These are phyloP conservation scores for Lichtheimia corymbifera DNA, from an alignment of 371 early-diverging fungal genomes.

Conservation along the genomic window DNA sequence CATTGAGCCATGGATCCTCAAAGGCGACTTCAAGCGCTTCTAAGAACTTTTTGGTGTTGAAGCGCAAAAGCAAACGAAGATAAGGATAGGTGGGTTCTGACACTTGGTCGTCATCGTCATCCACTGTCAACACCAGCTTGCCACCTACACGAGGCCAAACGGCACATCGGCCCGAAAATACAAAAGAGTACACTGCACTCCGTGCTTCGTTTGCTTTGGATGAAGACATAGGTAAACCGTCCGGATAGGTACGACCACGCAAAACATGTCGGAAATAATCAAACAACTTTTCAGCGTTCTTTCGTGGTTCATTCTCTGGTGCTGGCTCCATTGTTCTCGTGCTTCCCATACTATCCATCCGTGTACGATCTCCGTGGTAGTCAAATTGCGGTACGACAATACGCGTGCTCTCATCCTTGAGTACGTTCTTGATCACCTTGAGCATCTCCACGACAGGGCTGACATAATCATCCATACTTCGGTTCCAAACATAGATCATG, in stretches of 20 bases:
- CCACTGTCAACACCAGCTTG: conserved; percentile 57
- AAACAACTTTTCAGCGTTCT: conserved; percentile 65
- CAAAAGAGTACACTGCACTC: conserved; percentile 76
- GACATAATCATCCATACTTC: conserved; percentile 77
- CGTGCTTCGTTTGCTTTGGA: conserved; percentile 67
- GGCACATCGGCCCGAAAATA: conserved; percentile 73
- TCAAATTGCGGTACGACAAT: conserved; percentile 7
- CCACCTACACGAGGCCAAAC: conserved; percentile 73
- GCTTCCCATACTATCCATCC: conserved; percentile 19
- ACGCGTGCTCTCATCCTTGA: conserved; percentile 31
- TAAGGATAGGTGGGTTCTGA: conserved; percentile 78
- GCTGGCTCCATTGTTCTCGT: conserved; percentile 6
- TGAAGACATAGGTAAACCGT: conserved; percentile 52
- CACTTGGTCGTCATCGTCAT: conserved; percentile 49
- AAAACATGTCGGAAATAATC: conserved; percentile 73
- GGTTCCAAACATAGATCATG: conserved; percentile 79
- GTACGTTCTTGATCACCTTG: conserved; percentile 55
- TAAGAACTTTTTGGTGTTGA: conserved; percentile 69
- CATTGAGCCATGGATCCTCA: conserved; percentile 72
- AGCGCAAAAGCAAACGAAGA: conserved; percentile 62
- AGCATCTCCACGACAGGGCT: conserved; percentile 78
- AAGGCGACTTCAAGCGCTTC: conserved; percentile 68
- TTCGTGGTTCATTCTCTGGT: conserved; percentile 22
- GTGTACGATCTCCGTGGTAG: conserved; percentile 3
- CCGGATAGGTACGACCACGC: conserved; percentile 75